These are phyloP conservation scores for Linanthus parryae DNA, from an alignment of 148 eudicot species.

Conservation along the genomic window DNA sequence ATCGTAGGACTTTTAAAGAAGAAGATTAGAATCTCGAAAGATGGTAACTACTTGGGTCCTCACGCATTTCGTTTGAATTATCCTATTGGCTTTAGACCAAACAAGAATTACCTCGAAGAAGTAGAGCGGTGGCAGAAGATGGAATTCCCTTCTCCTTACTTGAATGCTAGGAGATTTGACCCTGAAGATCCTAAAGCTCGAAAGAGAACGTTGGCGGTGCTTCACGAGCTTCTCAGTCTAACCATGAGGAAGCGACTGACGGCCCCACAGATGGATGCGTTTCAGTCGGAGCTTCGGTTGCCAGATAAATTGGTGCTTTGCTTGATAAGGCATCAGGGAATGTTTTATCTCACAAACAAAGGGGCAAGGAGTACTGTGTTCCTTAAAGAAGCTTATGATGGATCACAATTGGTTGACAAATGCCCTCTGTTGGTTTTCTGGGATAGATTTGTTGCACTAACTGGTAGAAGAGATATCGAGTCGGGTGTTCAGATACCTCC, in stretches of 20 bases:
- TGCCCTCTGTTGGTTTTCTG: constrained; percentile 68
- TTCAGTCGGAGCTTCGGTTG: constrained; percentile 63
- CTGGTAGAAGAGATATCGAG: constrained; percentile 45
- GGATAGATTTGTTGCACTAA: constrained; percentile 67
- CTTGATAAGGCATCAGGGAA: constrained; percentile 85
- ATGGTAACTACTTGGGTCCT: constrained; percentile 80
- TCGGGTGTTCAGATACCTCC: not conserved
- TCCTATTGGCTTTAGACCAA: constrained; percentile 84
- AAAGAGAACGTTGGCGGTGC: constrained; percentile 74
- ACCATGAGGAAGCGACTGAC: constrained; percentile 77
- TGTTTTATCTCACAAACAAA: constrained; percentile 86
- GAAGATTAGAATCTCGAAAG: constrained; percentile 53
- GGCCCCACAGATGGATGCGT: constrained; percentile 66
- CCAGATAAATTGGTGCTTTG: constrained; percentile 80
- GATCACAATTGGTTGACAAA: constrained; percentile 55
- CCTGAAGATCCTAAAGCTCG: constrained; percentile 64
- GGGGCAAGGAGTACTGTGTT: constrained; percentile 78
- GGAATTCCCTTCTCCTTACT: constrained; percentile 92
- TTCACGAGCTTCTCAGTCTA: constrained; percentile 94
- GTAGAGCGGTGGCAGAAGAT: constrained; percentile 75
- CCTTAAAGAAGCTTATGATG: constrained; percentile 88
- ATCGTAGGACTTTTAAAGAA: constrained; percentile 14
- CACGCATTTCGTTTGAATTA: constrained; percentile 60
- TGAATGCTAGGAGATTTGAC: constrained; percentile 76
- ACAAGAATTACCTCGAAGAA: constrained; percentile 69